Conservation (phyloP, 2,329 filamentous ascomycete species). For the Beauveria asiatica region DNA sequence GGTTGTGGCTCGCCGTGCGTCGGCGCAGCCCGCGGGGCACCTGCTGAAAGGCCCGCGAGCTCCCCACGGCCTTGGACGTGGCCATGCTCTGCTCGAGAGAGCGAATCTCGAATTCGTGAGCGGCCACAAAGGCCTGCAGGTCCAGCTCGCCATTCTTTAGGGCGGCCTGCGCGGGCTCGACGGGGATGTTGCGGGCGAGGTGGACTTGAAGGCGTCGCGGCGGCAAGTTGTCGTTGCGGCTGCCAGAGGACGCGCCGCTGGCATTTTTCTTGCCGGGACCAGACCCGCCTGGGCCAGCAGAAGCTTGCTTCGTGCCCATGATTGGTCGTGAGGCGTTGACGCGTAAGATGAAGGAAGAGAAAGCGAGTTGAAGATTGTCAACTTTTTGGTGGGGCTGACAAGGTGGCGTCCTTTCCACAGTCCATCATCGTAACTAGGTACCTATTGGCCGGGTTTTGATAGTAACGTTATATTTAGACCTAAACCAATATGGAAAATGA, state of each 20-base stretch:
- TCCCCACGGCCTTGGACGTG: slow-evolving; percentile 53
- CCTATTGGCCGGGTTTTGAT: too few species aligned
- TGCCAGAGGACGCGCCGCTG: slow-evolving; percentile 13
- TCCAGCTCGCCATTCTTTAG: slow-evolving; percentile 71
- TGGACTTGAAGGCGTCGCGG: slow-evolving; percentile 39
- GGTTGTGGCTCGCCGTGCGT: slow-evolving; percentile 90
- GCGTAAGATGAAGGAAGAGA: slow-evolving; percentile 3
- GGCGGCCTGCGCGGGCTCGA: slow-evolving; percentile 41
- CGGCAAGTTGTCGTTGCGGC: slow-evolving; percentile 18
- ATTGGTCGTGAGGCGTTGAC: slow-evolving; percentile 13
- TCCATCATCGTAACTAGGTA: neutral
- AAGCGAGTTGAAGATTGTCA: neutral
- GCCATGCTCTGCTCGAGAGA: slow-evolving; percentile 77
- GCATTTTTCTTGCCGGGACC: slow-evolving; percentile 20
- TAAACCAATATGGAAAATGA: too few species aligned
- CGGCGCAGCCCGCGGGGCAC: slow-evolving; percentile 78
- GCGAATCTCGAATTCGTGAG: slow-evolving; percentile 82
- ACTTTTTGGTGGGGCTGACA: slow-evolving; percentile 5
- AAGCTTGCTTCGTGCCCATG: slow-evolving; percentile 21
- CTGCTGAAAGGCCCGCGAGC: slow-evolving; percentile 77
- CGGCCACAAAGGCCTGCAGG: slow-evolving; percentile 72
- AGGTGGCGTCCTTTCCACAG: neutral
- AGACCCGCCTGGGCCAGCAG: slow-evolving; percentile 19
- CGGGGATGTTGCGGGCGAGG: slow-evolving; percentile 40
- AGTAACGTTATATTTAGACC: too few species aligned